Evolutionary conservation across 2,329 filamentous ascomycete species (phyloP), one percentile per base, ranked within the genome.

Genomic region (Whalleya microplaca): DNA sequence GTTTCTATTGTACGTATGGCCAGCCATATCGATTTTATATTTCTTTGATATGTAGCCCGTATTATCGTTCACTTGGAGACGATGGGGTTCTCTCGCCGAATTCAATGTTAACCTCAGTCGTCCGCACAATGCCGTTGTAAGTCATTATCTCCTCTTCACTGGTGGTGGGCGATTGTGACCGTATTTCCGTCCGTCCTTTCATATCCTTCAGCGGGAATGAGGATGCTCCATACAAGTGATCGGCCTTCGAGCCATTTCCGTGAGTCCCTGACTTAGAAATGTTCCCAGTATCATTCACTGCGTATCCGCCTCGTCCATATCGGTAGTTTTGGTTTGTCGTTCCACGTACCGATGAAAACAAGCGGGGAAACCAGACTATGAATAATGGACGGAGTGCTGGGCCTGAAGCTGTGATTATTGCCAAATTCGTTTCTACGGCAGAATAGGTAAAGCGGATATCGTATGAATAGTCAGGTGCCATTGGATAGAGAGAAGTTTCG

Each of bases 91-190:
- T 54, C 8, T 55, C 41, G 10, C 51, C 62, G 43, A 48, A 64
- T 42, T 61, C 42, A 2, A 64, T 50, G 8, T 56, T 53, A 16
- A 64, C 59, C 41, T 64, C 62, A 12, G 62, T 64, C 37, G 62
- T 64, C 66, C 65, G 71, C 71, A 73, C 67, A 45, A 72, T 72
- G 27, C 70, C 72, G 53, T 72, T 69, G 57, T 56, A 67, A 2
- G 70, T 72, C 72, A 73, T 73, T 21, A 69, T 64, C 56, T 73
- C 69, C 48, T 74, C 71, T 45, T 72, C 69, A 61, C 71, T 72
- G 3, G 63, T 60, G 4, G 68, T 65, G 2, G 72, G 70, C 12
- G 68, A 70, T 21, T 68, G 64, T 50, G 67, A 67, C 41, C 69
- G 64, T 49, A 72, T 68, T 37, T 63, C 59, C 20, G 61, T 61